Evolutionary conservation across 768 basidiomycete genomes (phyloP).

Genomic region (Leucogyrophana mollusca): DNA sequence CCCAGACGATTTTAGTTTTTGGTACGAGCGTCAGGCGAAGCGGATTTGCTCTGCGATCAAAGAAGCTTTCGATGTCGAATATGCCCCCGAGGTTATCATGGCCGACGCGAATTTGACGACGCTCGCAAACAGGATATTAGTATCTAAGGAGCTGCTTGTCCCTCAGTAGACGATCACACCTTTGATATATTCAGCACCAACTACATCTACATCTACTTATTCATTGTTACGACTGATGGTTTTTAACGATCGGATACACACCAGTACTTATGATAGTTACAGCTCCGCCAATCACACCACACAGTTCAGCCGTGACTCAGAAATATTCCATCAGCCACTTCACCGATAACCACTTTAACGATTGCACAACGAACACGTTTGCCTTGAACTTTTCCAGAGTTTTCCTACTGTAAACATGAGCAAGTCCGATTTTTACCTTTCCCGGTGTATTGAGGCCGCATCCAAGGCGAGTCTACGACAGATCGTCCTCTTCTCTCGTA

Average conservation of each 20-base stretch:
- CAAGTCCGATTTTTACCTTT: constrained; percentile 51
- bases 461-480: constrained; percentile 32
- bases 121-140: constrained; percentile 79
- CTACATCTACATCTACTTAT: too few relatives aligned
- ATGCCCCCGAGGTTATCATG: constrained; percentile 85
- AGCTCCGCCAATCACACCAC: too few relatives aligned
- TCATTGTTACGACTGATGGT: too few relatives aligned
- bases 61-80: constrained; percentile 85
- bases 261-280: too few relatives aligned
- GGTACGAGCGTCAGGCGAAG: constrained; percentile 87
- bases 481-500: not conserved
- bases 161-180: constrained; percentile 7
- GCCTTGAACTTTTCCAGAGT: too few relatives aligned
- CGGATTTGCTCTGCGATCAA: constrained; percentile 79
- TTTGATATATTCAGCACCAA: too few relatives aligned
- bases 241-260: too few relatives aligned
- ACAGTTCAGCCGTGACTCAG: too few relatives aligned
- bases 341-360: too few relatives aligned
- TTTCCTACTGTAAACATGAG: constrained; percentile 26
- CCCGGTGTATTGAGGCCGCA: constrained; percentile 48
- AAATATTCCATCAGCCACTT: too few relatives aligned
- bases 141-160: constrained; percentile 62
- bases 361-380: too few relatives aligned
- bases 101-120: constrained; percentile 92
- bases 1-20: constrained; percentile 93